These are phyloP conservation scores for Silene conica DNA, from an alignment of 148 eudicot genomes.

Conservation along the genomic window DNA sequence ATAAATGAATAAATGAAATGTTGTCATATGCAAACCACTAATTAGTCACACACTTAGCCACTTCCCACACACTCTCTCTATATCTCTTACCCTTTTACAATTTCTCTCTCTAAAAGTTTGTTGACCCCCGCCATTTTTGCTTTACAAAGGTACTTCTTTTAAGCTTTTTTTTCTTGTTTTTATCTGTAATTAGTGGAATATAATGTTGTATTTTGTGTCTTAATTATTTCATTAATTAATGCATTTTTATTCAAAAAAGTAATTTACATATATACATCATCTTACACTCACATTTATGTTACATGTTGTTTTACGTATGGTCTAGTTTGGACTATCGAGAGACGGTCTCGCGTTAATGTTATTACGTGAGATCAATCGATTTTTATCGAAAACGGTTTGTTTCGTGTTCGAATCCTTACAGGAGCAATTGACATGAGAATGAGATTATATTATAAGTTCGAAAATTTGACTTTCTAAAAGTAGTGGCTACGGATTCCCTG, in stretches of 20 bases:
- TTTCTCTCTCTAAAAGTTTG: not conserved
- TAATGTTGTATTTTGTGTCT: not conserved
- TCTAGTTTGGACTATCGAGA: not conserved
- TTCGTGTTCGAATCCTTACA: not conserved
- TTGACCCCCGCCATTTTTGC: conserved; percentile 11
- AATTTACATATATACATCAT: not conserved
- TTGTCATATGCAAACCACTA: no score
- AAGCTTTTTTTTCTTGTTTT: not conserved
- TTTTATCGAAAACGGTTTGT: not conserved
- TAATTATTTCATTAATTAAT: not conserved
- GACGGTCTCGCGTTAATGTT: not conserved
- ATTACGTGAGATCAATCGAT: no score
- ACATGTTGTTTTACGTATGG: not conserved
- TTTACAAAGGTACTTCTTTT: not conserved
- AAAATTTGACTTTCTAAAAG: not conserved
- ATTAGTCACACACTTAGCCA: not conserved
- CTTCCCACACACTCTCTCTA: not conserved
- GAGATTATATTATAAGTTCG: not conserved
- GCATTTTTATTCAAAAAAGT: not conserved
- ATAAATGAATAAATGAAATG: no score
- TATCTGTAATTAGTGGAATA: not conserved
- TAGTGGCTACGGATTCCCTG: not conserved
- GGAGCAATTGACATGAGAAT: not conserved
- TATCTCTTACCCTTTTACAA: not conserved
- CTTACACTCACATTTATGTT: not conserved